Conservation (phyloP, 1,284 basidiomycete species). For the Ceratobasidium sp. region DNA sequence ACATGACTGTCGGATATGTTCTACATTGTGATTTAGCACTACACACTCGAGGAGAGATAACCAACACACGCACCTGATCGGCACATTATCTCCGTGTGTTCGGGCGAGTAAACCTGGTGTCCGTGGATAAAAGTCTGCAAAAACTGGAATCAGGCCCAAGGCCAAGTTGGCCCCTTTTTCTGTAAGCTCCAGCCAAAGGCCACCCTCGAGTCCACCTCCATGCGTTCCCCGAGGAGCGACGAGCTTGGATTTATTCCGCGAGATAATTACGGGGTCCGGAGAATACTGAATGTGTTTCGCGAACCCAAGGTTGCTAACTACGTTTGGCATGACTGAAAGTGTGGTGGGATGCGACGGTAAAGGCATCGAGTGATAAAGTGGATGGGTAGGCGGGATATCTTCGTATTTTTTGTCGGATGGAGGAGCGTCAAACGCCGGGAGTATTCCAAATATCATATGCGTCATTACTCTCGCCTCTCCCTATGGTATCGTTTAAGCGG, state of each 20-base stretch:
- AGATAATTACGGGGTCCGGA: conserved; percentile 54
- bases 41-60: no score
- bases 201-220: conserved; percentile 61
- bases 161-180: conserved; percentile 57
- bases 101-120: no score
- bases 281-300: conserved; percentile 54
- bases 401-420: not conserved
- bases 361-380: conserved; percentile 64
- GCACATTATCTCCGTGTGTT: no score
- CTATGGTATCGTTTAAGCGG: conserved; percentile 48
- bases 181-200: conserved; percentile 61
- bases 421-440: conserved; percentile 48
- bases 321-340: conserved; percentile 47
- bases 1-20: conserved; percentile 67
- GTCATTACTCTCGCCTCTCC: conserved; percentile 56
- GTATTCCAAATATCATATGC: conserved; percentile 64
- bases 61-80: no score
- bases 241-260: conserved; percentile 47
- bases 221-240: conserved; percentile 5
- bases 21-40: conserved; percentile 47
- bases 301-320: no score
- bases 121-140: conserved; percentile 59
- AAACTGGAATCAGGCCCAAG: conserved; percentile 58
- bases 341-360: conserved; percentile 59
- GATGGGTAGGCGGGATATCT: conserved; percentile 51